These are phyloP conservation scores for Dalechampia spathulata DNA, from an alignment of 441 rosid species.

Conservation along the genomic window DNA sequence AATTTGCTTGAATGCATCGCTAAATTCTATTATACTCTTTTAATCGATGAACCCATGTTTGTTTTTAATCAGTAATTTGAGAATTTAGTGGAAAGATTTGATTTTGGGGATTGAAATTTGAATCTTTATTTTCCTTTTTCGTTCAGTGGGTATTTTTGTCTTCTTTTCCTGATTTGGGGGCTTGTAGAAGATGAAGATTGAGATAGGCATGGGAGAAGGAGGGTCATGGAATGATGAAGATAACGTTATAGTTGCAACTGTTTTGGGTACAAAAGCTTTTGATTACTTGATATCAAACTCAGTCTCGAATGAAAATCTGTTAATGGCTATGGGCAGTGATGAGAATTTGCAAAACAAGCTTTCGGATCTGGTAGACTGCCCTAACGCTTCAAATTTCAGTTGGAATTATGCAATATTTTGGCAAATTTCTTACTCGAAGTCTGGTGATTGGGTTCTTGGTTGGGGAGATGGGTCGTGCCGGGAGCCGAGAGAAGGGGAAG, in stretches of 20 bases:
- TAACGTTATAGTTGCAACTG: slow-evolving; percentile 50
- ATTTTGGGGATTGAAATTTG: slow-evolving; percentile 20
- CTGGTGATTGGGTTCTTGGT: slow-evolving; percentile 74
- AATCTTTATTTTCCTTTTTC: slow-evolving; percentile 7
- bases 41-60: slow-evolving; percentile 8
- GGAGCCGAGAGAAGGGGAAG: slow-evolving; percentile 76
- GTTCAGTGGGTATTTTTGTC: slow-evolving; percentile 3
- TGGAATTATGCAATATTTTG: slow-evolving; percentile 94
- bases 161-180: slow-evolving; percentile 12
- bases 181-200: slow-evolving; percentile 39
- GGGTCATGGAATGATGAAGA: slow-evolving; percentile 72
- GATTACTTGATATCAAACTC: slow-evolving; percentile 69
- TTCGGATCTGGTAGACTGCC: slow-evolving; percentile 78
- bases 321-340: slow-evolving; percentile 50
- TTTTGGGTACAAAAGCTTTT: slow-evolving; percentile 68
- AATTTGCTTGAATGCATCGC: slow-evolving; percentile 10
- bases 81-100: slow-evolving; percentile 22
- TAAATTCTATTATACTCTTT: slow-evolving; percentile 15
- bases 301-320: slow-evolving; percentile 52
- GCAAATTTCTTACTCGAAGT: slow-evolving; percentile 79
- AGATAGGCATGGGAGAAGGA: slow-evolving; percentile 44
- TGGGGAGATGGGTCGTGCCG: slow-evolving; percentile 96
- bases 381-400: slow-evolving; percentile 65
- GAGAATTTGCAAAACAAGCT: slow-evolving; percentile 78
- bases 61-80: background rate